A percentile compares a stretch with the other conserved stretches of the same genome.
Evolutionary conservation across 2,329 filamentous ascomycete species (phyloP).

Genomic region (Hypoxylon sp.): DNA sequence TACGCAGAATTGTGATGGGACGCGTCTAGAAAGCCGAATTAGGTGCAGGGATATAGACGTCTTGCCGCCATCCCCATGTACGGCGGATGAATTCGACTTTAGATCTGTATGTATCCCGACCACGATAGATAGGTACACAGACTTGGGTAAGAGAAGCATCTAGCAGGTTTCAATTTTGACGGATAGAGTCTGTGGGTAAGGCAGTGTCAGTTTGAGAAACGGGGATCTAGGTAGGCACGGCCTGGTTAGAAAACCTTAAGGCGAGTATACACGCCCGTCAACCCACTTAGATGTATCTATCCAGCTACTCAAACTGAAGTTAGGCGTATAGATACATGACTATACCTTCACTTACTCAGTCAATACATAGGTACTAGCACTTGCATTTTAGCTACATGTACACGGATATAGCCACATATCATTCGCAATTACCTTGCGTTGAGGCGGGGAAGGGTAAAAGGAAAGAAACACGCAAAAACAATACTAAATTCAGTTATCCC

Average conservation of each 20-base stretch:
- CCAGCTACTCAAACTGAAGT: neutral
- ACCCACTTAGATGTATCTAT: slow-evolving; percentile 10
- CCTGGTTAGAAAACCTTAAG: slow-evolving; percentile 6
- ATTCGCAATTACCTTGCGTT: slow-evolving; percentile 15
- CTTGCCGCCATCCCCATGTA: slow-evolving; percentile 18
- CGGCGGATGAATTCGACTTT: slow-evolving; percentile 37
- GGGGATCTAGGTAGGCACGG: neutral
- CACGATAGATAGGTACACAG: slow-evolving; percentile 19
- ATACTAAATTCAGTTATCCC: slow-evolving; percentile 1
- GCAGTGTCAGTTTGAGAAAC: slow-evolving; percentile 13
- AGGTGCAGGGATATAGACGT: slow-evolving; percentile 29
- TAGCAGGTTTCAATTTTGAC: slow-evolving; percentile 1
- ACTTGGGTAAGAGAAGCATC: neutral
- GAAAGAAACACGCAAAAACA: slow-evolving; percentile 10
- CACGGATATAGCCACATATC: neutral
- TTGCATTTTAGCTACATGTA: neutral
- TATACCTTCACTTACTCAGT: slow-evolving; percentile 6
- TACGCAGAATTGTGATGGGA: slow-evolving; percentile 23
- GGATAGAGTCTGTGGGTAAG: slow-evolving; percentile 1
- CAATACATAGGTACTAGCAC: slow-evolving; percentile 6
- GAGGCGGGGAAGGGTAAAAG: slow-evolving; percentile 26
- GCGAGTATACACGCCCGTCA: neutral
- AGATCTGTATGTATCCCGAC: slow-evolving; percentile 16
- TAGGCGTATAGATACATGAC: neutral
- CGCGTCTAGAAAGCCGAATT: slow-evolving; percentile 32